Evolutionary conservation across 352 stramenopile genomes (phyloP), one percentile per base, ranked within the genome.

Genomic region (Phytophthora meadii): DNA sequence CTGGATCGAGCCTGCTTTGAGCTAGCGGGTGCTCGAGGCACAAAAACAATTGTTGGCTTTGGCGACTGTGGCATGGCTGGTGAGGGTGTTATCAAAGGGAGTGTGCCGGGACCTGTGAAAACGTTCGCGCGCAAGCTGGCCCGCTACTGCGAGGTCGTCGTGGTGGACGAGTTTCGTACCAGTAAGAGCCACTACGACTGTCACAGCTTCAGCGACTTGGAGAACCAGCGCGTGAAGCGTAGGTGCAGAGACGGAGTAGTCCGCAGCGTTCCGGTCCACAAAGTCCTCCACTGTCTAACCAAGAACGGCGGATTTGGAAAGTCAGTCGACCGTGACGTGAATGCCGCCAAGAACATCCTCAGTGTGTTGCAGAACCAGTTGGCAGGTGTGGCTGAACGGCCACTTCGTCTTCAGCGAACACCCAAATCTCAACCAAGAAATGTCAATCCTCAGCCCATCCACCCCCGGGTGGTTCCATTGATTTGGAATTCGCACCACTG

Each of bases 161-260:
- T 48, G 5, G 57, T 65, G 53, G 39, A 41, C 10, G 36, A 41
- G 10, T 51, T 25, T 10, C 37, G 19, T 3, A 65, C 57, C 17
- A 65, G 57, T 22, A 27, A 46, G 19, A 19, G 47, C 1, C 47
- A 65, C 17, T 53, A 45, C 28, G 47, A 65, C 37, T 65, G 47
- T 15, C 22, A 2, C 9, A 27, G 7, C 3, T 15, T 5, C 2
- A 17, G 44, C 1, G 46, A 56, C 22, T 17, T 56, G n/a, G 22
- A 24, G 36, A 64, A 64, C 19, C 46, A 56, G 25, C 46, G 55
- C 9, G 36, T 42, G 14, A 22, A 17, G 34, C 45, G 32, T 5
- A 22, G 22, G 22, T 22, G 22, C 22, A 22, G 1, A 22, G 22
- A 22, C 22, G 22, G 22, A 22, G 22, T 65, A 7, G n/a, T 39